A percentile compares a stretch with the other conserved stretches of the same genome.
Conservation (phyloP, 225 moss, liverwort and hornwort species). For the Marchantia polymorpha region DNA sequence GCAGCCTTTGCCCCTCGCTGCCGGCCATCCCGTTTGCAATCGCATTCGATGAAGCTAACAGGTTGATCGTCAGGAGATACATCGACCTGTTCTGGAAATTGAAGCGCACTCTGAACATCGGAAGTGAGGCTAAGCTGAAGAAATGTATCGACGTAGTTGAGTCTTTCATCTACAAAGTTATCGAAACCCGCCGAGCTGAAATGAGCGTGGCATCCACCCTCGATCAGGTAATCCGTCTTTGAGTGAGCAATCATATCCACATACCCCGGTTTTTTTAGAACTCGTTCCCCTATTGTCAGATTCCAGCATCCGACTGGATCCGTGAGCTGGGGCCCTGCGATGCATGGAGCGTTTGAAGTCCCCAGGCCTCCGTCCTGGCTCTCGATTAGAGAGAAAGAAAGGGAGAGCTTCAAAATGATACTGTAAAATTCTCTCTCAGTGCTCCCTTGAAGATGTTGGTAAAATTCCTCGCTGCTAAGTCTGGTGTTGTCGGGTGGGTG, state of each 20-base stretch:
- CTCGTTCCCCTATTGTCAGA: background rate
- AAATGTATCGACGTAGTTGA: constrained; percentile 46
- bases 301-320: background rate
- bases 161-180: constrained; percentile 64
- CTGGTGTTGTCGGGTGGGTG: background rate
- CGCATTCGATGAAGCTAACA: constrained; percentile 68
- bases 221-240: constrained; percentile 3
- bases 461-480: background rate
- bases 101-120: constrained; percentile 54
- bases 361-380: no score
- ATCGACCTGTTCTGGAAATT: constrained; percentile 72
- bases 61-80: constrained; percentile 51
- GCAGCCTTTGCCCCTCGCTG: constrained; percentile 48
- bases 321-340: no score
- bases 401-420: no score
- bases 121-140: constrained; percentile 47
- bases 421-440: no score
- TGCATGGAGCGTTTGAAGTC: no score
- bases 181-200: constrained; percentile 54
- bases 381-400: no score
- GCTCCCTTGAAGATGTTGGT: background rate
- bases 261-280: background rate
- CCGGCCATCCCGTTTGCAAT: constrained; percentile 68
- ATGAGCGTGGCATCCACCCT: constrained; percentile 2
- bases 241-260: background rate